Evolutionary conservation across 169 alveolate species (phyloP).

Genomic region (Plasmodium adleri): DNA sequence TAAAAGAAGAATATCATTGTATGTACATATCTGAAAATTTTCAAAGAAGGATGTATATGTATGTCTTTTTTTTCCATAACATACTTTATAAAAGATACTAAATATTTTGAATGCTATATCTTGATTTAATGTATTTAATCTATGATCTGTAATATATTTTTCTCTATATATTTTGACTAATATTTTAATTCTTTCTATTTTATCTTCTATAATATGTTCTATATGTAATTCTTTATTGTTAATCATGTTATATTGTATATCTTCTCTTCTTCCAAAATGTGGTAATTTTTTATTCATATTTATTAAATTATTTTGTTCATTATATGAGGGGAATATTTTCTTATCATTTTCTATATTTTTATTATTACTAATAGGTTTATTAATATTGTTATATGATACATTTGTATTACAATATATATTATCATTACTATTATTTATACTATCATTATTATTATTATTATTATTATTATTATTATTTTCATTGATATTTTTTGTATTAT

Average conservation of each 20-base stretch:
- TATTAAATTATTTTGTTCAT: neutral
- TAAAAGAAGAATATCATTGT: constrained; percentile 80
- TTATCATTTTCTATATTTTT: constrained; percentile 1
- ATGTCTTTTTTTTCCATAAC: constrained; percentile 55
- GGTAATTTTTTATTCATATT: neutral
- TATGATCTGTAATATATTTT: constrained; percentile 22
- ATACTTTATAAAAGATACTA: constrained; percentile 61
- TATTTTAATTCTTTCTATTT: neutral
- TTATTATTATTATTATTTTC: neutral
- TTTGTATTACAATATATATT: neutral
- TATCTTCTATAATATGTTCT: constrained; percentile 3
- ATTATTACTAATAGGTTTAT: neutral
- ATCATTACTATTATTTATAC: neutral
- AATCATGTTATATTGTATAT: neutral
- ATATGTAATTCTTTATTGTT: neutral
- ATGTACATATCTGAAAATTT: constrained; percentile 76
- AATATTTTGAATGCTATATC: constrained; percentile 78
- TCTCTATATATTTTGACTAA: constrained; percentile 32
- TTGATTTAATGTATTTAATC: constrained; percentile 68
- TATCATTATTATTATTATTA: neutral
- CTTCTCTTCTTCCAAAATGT: constrained; percentile 15
- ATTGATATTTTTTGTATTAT: neutral
- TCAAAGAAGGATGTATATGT: constrained; percentile 11
- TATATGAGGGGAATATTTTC: neutral
- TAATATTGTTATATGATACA: neutral